Evolutionary conservation across 1,284 basidiomycete genomes (phyloP), one percentile per base, ranked within the genome.

Genomic region (Chondrostereum purpureum): DNA sequence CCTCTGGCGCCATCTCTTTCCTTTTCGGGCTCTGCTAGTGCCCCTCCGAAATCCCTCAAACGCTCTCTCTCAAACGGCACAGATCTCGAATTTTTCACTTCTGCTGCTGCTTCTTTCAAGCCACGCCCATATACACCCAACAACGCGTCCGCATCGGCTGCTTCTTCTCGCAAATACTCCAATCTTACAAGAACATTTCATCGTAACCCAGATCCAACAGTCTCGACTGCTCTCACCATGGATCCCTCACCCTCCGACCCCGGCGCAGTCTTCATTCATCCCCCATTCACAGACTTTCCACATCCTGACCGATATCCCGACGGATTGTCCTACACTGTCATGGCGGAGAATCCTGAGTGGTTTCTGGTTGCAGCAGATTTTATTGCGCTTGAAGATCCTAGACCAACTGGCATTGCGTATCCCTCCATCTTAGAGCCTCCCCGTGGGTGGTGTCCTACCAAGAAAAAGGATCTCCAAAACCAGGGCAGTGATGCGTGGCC

Each of bases 401-500:
- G 75, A 53, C 58, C 71, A 3, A 60, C 67, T 37, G 75, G 75
- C 10, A 72, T 85, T 13, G 63, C 75, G 14, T 88, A 89, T 56
- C 86, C 87, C 10, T 66, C 80, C 31, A 70, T 77, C 56, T 75
- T 88, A 5, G 85, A 88, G 58, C 85, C 85, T 17, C 85, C 86
- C 18, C 69, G 86, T 48, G 85, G 85, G 24, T 88, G 85, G 85
- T 86, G 83, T 55, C 85, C 85, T 16, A 73, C 80, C 8, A 83
- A 80, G 64, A 87, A 86, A 62, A 85, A 83, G 55, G 79, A 83
- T 50, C 64, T 82, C 17, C 82, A 78, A 54, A 77, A 77, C 43
- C 67, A 77, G 42, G 81, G 78, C 20, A 51, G 67, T 8, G 81
- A 83, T 35, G 74, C 76, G 12, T 85, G 82, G 82, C 79, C 80